Evolutionary conservation across 225 moss, liverwort and hornwort genomes (phyloP), one percentile per base, ranked within the genome.

Genomic region (Climacium dendroides): DNA sequence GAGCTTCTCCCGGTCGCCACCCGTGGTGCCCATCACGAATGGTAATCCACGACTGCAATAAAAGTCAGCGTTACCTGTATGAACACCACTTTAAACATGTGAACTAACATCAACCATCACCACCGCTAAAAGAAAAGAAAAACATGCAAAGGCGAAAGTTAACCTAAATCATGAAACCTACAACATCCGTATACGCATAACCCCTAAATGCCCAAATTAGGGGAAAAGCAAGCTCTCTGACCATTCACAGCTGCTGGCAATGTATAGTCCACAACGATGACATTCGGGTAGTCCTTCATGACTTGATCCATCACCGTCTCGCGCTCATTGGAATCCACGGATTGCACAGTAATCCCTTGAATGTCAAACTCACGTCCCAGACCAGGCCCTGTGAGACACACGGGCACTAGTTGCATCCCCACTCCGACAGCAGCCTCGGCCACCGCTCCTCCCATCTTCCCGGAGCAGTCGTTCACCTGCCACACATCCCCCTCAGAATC

Each of bases 1-100:
- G 32, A 99, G 92, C 92, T 95, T 97, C 73, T 87, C 91, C 79
- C 97, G 96, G 83, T 99, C 96, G 30, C 98, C 98, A 67, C 97
- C 97, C 50, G 98, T 96, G 80, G 98, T 99, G 82, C 98, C 97
- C 96, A 99, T 97, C 79, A 99, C 96, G 79, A 99, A 98, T 43
- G 98, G 95, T 62, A 99, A 66, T 26, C 93, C 91, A 77, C 90
- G 91, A 89, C 90, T 94, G 91, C 98, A 95, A 89, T 99, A 99
- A 80, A 97, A 95, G 91, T 94, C 94, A 82, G 98, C 95, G 87
- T 96, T 97, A 53, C 94, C 98, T 98, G 94, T 81, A 89, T 80
- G 84, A 80, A 85, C 47, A 87, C 78, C 89, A 87, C 53, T 87
- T 87, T 13, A 61, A 87, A 81, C 80, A 74, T 62, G 80, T 86